Percentiles rank a stretch among this genome's conserved stretches.
Conservation (phyloP, 768 basidiomycete genomes). For the Boletus rubescentipes region DNA sequence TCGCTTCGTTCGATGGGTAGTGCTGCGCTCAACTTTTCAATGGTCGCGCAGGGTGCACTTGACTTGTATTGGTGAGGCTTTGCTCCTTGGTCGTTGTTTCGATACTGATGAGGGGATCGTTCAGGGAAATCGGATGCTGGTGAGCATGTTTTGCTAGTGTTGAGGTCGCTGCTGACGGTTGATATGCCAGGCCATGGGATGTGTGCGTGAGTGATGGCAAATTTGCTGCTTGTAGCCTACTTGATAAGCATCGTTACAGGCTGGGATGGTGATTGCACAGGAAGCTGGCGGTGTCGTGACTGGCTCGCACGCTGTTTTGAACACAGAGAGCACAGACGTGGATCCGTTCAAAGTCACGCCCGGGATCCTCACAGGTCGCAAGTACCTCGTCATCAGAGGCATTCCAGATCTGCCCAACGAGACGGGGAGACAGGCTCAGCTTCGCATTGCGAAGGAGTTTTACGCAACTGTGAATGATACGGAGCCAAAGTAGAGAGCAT, state of each 20-base stretch:
- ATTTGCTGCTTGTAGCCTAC: background rate
- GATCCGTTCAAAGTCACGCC: slow-evolving; percentile 64
- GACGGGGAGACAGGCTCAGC: slow-evolving; percentile 67
- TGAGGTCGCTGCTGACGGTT: background rate
- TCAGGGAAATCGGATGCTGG: slow-evolving; percentile 81
- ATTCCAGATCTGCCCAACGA: slow-evolving; percentile 65
- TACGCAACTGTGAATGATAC: slow-evolving; percentile 79
- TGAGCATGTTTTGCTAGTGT: slow-evolving; percentile 27
- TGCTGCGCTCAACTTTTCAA: slow-evolving; percentile 76
- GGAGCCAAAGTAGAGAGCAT: slow-evolving; percentile 43
- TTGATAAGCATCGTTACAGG: slow-evolving; percentile 38
- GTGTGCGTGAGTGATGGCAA: slow-evolving; percentile 56
- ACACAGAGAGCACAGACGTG: slow-evolving; percentile 28
- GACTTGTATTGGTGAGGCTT: slow-evolving; percentile 79
- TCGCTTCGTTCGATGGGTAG: slow-evolving; percentile 81
- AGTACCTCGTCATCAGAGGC: slow-evolving; percentile 75
- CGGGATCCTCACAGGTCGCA: slow-evolving; percentile 72
- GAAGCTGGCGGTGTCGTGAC: slow-evolving; percentile 85
- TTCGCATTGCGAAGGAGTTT: slow-evolving; percentile 80
- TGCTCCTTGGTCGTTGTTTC: background rate
- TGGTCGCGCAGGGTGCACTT: slow-evolving; percentile 86
- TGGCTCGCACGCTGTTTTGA: slow-evolving; percentile 57
- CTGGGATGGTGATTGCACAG: slow-evolving; percentile 87
- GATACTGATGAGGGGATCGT: background rate
- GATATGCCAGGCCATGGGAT: slow-evolving; percentile 67